Evolutionary conservation across 1,139 yeast species (phyloP).

Genomic region (Lodderomyces jiufengensis): DNA sequence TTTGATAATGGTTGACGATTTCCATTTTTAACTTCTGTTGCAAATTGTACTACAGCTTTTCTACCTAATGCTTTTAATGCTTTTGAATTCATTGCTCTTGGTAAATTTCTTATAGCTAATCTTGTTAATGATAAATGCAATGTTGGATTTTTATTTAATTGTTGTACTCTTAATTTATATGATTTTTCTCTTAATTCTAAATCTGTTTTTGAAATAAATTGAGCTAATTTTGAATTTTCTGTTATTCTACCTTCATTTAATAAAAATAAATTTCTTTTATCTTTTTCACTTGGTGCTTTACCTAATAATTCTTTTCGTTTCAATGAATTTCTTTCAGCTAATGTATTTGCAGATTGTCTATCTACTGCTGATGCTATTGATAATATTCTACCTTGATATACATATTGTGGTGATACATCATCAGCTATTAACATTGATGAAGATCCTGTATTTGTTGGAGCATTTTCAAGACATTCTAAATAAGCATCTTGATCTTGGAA

Average conservation of each 20-base stretch:
- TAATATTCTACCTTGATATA: constrained; percentile 86
- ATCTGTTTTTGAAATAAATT: constrained; percentile 64
- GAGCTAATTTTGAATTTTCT: constrained; percentile 74
- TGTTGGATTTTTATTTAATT: constrained; percentile 84
- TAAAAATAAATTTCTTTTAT: constrained; percentile 78
- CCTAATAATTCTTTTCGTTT: constrained; percentile 77
- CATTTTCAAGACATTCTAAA: constrained; percentile 65
- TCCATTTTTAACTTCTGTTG: constrained; percentile 78
- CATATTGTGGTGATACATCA: constrained; percentile 85
- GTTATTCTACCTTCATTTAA: constrained; percentile 93
- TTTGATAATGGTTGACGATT: constrained; percentile 81
- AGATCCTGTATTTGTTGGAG: constrained; percentile 72
- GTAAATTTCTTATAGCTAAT: constrained; percentile 88
- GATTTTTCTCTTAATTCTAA: constrained; percentile 88
- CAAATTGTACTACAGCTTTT: constrained; percentile 92
- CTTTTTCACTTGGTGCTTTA: constrained; percentile 74
- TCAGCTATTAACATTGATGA: constrained; percentile 86
- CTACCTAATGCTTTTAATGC: constrained; percentile 89
- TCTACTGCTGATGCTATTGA: constrained; percentile 84
- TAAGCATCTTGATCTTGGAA: constrained; percentile 62
- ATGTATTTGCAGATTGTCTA: constrained; percentile 74
- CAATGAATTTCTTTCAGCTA: constrained; percentile 69
- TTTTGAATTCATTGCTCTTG: constrained; percentile 86
- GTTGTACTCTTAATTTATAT: constrained; percentile 80
- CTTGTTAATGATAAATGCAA: constrained; percentile 89